Evolutionary conservation across 345 rosid genomes (phyloP).

Genomic region (Conringia planisiliqua): DNA sequence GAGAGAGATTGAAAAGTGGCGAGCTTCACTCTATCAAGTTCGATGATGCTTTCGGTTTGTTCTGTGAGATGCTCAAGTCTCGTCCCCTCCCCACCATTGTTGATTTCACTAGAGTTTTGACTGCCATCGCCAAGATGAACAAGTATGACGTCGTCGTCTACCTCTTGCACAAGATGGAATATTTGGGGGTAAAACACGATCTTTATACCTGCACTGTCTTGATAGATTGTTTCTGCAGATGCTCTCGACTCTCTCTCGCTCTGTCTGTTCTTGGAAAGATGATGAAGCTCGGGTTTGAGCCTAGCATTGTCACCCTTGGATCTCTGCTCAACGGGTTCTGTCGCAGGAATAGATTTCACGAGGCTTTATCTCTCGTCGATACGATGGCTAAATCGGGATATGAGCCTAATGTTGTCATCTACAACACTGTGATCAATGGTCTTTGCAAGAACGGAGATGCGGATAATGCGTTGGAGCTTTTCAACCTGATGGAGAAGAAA

Average conservation of each 20-base stretch:
- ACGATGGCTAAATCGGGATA: conserved; percentile 2
- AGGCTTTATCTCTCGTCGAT: conserved; percentile 15
- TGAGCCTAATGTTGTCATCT: conserved; percentile 17
- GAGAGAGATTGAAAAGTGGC: neutral
- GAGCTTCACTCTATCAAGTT: conserved; percentile 13
- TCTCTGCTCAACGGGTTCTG: conserved; percentile 22
- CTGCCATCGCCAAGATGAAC: conserved; percentile 1
- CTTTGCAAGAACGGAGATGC: conserved; percentile 13
- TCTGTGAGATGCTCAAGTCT: conserved; percentile 21
- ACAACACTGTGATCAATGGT: conserved; percentile 21
- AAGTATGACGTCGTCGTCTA: conserved; percentile 9
- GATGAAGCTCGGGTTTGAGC: conserved; percentile 21
- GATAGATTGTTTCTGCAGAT: conserved; percentile 18
- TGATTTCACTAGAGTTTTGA: neutral
- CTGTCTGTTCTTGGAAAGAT: conserved; percentile 16
- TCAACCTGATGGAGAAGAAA: conserved; percentile 1
- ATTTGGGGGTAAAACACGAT: neutral
- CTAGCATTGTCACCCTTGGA: conserved; percentile 18
- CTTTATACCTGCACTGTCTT: conserved; percentile 19
- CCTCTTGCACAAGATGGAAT: conserved; percentile 20
- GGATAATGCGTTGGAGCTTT: conserved; percentile 1
- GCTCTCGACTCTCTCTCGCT: conserved; percentile 15
- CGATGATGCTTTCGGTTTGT: conserved; percentile 17
- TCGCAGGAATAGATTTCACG: neutral
- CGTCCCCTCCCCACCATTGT: conserved; percentile 19